A percentile compares a stretch with the other conserved stretches of the same genome.
Evolutionary conservation across 106 monocot genomes (phyloP).

Genomic region (Iris macrosiphon): DNA sequence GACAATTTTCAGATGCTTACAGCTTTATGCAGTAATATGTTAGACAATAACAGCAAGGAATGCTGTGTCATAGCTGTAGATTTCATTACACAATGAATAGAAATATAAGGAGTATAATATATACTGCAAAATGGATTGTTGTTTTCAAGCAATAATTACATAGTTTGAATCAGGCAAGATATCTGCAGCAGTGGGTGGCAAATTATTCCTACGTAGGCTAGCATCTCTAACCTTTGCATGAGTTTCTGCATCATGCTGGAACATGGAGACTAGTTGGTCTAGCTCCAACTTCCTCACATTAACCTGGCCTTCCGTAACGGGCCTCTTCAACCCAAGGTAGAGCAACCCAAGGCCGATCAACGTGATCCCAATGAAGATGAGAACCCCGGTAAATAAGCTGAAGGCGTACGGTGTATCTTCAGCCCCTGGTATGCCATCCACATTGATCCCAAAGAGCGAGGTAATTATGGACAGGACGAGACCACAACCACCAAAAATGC

Average conservation of each 20-base stretch:
- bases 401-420: slow-evolving; percentile 71
- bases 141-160: slow-evolving; percentile 47
- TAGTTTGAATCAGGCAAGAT: slow-evolving; percentile 37
- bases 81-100: no score
- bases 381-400: slow-evolving; percentile 44
- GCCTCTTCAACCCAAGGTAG: slow-evolving; percentile 73
- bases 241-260: slow-evolving; percentile 84
- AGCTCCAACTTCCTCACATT: slow-evolving; percentile 71
- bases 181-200: slow-evolving; percentile 46
- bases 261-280: slow-evolving; percentile 63
- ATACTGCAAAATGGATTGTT: neutral
- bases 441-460: slow-evolving; percentile 84
- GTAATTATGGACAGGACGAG: slow-evolving; percentile 76
- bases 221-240: slow-evolving; percentile 72
- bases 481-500: slow-evolving; percentile 79
- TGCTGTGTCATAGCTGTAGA: no score
- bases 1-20: no score
- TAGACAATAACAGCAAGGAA: no score
- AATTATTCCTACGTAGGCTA: slow-evolving; percentile 21
- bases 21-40: no score
- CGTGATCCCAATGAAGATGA: slow-evolving; percentile 39
- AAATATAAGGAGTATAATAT: no score
- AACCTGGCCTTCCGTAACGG: slow-evolving; percentile 52
- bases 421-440: slow-evolving; percentile 89
- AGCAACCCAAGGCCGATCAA: slow-evolving; percentile 63